Percentiles rank a stretch among this genome's conserved stretches.
Conservation (phyloP, 192 early-diverging fungal species). For the Linnemannia schmuckeri region DNA sequence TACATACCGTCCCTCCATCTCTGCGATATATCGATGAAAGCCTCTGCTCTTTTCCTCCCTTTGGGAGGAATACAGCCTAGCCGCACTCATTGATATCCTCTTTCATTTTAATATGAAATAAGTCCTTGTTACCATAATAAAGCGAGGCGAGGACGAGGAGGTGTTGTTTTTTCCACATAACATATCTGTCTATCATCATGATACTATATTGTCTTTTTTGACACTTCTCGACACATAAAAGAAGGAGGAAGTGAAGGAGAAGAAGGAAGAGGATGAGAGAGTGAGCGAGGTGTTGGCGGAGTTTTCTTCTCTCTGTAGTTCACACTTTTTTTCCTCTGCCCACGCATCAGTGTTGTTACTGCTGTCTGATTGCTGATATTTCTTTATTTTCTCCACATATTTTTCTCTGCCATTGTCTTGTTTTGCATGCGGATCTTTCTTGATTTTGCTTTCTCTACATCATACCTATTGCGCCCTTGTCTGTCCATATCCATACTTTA, state of each 20-base stretch:
- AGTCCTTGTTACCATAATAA: constrained; percentile 47
- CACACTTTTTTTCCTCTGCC: not conserved
- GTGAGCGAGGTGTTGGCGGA: not conserved
- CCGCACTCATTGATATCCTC: constrained; percentile 10
- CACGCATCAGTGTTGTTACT: not conserved
- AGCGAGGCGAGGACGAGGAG: constrained; percentile 57
- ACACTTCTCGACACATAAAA: constrained; percentile 14
- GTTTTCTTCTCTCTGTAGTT: not conserved
- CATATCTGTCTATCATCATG: constrained; percentile 18
- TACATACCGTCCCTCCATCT: not conserved
- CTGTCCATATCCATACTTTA: not conserved
- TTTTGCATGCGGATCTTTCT: constrained; percentile 5
- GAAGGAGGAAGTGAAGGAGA: constrained; percentile 3
- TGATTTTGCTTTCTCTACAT: not conserved
- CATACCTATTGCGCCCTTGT: not conserved
- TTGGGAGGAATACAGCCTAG: not conserved
- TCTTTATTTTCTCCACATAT: constrained; percentile 16
- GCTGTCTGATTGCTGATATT: constrained; percentile 29
- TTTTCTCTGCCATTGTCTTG: not conserved
- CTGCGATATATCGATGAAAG: not conserved
- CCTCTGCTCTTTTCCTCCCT: not conserved
- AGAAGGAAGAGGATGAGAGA: constrained; percentile 18
- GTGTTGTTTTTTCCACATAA: constrained; percentile 36
- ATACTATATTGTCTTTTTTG: constrained; percentile 3
- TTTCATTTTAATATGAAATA: constrained; percentile 38